These are phyloP conservation scores for Cymbopogon citratus DNA, from an alignment of 176 grass and related monocot genomes.

Conservation along the genomic window DNA sequence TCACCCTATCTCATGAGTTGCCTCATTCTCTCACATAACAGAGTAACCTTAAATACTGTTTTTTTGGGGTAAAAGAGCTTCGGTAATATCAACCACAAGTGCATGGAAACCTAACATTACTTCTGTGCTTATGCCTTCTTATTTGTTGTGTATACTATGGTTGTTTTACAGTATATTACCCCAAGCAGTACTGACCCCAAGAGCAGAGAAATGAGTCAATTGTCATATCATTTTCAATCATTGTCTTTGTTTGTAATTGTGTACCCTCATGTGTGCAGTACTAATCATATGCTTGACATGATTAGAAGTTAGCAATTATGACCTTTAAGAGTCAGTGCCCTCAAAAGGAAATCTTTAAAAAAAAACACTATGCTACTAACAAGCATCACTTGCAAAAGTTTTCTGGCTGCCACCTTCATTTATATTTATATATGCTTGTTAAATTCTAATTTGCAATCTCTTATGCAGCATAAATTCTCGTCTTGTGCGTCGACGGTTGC, in stretches of 20 bases:
- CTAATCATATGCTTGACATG: conserved; percentile 4
- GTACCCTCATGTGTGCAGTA: neutral
- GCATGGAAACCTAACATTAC: neutral
- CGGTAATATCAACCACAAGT: neutral
- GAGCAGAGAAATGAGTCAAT: neutral
- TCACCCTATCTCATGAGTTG: neutral
- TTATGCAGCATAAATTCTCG: conserved; percentile 84
- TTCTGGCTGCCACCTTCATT: neutral
- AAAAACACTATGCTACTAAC: neutral
- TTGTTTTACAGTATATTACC: neutral
- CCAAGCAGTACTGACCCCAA: neutral
- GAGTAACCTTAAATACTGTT: neutral
- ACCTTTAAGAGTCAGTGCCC: neutral
- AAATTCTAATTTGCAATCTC: conserved; percentile 18
- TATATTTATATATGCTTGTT: neutral
- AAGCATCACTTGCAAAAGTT: neutral
- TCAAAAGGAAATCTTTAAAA: neutral
- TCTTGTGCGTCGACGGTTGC: conserved; percentile 79
- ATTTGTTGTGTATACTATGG: neutral
- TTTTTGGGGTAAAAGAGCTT: neutral
- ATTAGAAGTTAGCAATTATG: neutral
- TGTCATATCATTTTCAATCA: neutral
- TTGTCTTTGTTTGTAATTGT: neutral
- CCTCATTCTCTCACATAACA: neutral
- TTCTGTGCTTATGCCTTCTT: conserved; percentile 10